Evolutionary conservation across 192 early-diverging fungal genomes (phyloP).

Genomic region (Coemansia sp.): DNA sequence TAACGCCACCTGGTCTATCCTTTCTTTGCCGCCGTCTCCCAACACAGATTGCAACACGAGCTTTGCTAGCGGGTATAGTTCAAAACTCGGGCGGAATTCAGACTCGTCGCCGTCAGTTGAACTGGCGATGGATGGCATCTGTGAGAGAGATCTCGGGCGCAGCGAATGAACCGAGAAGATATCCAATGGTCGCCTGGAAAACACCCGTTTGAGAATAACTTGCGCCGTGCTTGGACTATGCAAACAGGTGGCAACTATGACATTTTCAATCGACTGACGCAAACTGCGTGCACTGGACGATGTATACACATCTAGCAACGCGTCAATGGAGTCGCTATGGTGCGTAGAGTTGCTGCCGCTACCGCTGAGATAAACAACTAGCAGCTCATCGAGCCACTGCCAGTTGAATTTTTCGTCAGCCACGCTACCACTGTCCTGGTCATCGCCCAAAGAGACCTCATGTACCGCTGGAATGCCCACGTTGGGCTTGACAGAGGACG

Average conservation of each 20-base stretch:
- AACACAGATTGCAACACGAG: conserved; percentile 17
- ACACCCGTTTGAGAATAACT: conserved; percentile 6
- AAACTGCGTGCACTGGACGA: conserved; percentile 22
- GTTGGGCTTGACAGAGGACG: not conserved
- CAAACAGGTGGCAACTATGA: conserved; percentile 14
- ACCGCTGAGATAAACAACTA: conserved; percentile 16
- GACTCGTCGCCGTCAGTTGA: conserved; percentile 7
- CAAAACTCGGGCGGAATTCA: conserved; percentile 34
- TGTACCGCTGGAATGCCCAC: not conserved
- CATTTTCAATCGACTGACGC: conserved; percentile 31
- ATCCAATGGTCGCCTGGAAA: conserved; percentile 38
- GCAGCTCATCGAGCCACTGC: conserved; percentile 31
- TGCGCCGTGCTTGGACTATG: conserved; percentile 7
- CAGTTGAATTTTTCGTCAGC: conserved; percentile 24
- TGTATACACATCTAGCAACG: conserved; percentile 46
- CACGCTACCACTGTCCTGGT: not conserved
- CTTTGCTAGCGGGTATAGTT: conserved; percentile 32
- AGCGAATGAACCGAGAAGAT: conserved; percentile 37
- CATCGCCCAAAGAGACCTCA: not conserved
- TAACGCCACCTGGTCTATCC: not conserved
- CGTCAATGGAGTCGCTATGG: conserved; percentile 32
- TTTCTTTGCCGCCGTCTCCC: not conserved
- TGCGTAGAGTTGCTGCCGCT: conserved; percentile 1
- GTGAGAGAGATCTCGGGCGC: conserved; percentile 19
- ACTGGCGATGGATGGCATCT: conserved; percentile 7